Evolutionary conservation across 371 early-diverging fungal genomes (phyloP).

Genomic region (Smittium culicis): DNA sequence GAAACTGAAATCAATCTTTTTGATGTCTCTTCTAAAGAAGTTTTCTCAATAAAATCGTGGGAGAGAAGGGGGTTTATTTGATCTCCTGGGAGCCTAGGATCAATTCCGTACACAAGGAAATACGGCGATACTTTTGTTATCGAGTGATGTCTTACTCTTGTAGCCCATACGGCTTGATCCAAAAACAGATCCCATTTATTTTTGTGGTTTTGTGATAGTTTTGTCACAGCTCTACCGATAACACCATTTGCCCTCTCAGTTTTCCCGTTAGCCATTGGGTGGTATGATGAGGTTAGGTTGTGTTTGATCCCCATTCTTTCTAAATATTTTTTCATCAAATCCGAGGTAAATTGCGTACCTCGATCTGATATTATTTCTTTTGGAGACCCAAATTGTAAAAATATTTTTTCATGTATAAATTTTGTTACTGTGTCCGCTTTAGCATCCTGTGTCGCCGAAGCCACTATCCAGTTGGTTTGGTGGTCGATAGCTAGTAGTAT

Average conservation of each 20-base stretch:
- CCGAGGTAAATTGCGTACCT: slow-evolving; percentile 23
- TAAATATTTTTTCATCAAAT: slow-evolving; percentile 11
- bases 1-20: not conserved
- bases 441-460: slow-evolving; percentile 21
- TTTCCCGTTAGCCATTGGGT: slow-evolving; percentile 26
- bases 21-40: not conserved
- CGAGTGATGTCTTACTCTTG: not conserved
- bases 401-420: slow-evolving; percentile 28
- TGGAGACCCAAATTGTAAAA: slow-evolving; percentile 25
- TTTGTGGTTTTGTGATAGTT: not conserved
- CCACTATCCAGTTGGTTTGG: slow-evolving; percentile 31
- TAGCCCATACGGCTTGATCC: not conserved
- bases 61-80: not conserved
- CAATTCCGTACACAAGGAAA: not conserved
- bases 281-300: slow-evolving; percentile 18
- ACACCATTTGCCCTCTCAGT: slow-evolving; percentile 19
- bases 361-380: slow-evolving; percentile 25
- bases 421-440: slow-evolving; percentile 18
- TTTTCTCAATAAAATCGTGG: not conserved
- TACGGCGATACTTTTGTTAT: not conserved
- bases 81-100: not conserved
- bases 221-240: slow-evolving; percentile 8
- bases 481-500: slow-evolving; percentile 35
- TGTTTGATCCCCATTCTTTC: slow-evolving; percentile 10
- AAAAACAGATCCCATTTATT: slow-evolving; percentile 18